Evolutionary conservation across 208 protist genomes (phyloP), one percentile per base, ranked within the genome.

Genomic region (Blechomonas ayalai): DNA sequence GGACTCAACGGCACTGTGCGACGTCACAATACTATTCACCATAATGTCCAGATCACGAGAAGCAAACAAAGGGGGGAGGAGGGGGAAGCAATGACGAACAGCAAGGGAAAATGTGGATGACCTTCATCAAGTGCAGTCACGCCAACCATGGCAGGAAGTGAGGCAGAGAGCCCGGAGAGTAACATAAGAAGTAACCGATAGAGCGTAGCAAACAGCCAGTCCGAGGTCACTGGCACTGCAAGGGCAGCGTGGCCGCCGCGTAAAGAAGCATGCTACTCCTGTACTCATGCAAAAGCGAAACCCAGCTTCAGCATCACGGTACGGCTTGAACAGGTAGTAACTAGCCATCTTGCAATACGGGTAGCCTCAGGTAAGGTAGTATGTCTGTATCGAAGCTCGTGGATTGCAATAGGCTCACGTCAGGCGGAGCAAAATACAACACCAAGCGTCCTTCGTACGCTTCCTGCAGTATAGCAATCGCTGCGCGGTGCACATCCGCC

Each of bases 401-500:
- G 15, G 77, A 82, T 22, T 71, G 24, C 49, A 87, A 33, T 34
- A 75, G 61, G 29, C 75, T 66, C 22, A 75, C 12, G 41, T 74
- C 65, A 6, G 90, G 87, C 9, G 90, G 74, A 0, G 69, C 62
- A 46, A 93, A 94, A 64, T 89, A 97, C 9, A 97, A 40, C 7
- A 80, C 48, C 0, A 96, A 45, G 0, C 65, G 53, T n/a, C 90
- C 90, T 13, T 95, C 74, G 56, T 91, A 85, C 18, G 82, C 86
- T 31, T 96, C 88, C 53, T 91, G 80, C 20, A 96, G 60, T 13
- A 96, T 59, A 26, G 84, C 80, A 45, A 90, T 83, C 25, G 86
- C 88, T 1, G 83, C 91, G 19, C 95, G 81, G 58, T 97, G 86
- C 2, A 87, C 58, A 53, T 97, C 90, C 0, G 82, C 55, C 37